Base-by-base conservation (phyloP, 2,329 filamentous ascomycete species). In the Sclerotinia minor region DNA sequence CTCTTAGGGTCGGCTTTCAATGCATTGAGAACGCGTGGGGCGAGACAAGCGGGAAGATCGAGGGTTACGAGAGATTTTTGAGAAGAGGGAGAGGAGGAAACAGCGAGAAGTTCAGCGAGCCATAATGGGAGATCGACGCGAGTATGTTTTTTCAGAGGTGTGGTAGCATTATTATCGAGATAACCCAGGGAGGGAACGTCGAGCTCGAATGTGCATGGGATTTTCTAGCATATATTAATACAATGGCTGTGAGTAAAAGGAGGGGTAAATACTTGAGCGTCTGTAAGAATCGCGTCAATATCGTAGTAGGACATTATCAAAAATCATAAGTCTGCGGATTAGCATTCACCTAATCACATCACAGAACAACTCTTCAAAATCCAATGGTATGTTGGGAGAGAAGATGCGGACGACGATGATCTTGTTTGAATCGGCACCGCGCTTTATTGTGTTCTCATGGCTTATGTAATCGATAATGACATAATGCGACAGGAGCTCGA, bases 161-260 rank as follows among this genome's bases (percentile, higher is more conserved):
- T 80, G 2, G 79, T 77, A 32, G 91, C 85, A 76, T 92, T 94
- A 75, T 93, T 93, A 80, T 96, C 93, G 69, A 99, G 85, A 78
- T 96, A 92, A 73, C 94, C 94, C 57, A 98, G 86, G 67, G 91
- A 89, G 26, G 93, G 90, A 44, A 97, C 89, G 69, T 94, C 91
- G 76, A 97, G 86, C 76, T 97, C 91, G 80, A 98, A 97, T 64
- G 91, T 96, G 82, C 94, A 97, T 52, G 95, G 94, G 44, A 97
- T 87, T 91, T 97, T 98, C 89, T 97, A 73, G 65, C 64, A 44
- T 52, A 49, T 72, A 63, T 71, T 71, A 70, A 61, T 21, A 66
- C 21, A 5, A 38, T 50, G 50, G 45, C 26, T 55, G 21, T 72
- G 47, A 69, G 65, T 61, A 61, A 15, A 24, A 63, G 38, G 45